Base-by-base conservation (phyloP, 2,329 filamentous ascomycete genomes). In the Penicillium concentricum region DNA sequence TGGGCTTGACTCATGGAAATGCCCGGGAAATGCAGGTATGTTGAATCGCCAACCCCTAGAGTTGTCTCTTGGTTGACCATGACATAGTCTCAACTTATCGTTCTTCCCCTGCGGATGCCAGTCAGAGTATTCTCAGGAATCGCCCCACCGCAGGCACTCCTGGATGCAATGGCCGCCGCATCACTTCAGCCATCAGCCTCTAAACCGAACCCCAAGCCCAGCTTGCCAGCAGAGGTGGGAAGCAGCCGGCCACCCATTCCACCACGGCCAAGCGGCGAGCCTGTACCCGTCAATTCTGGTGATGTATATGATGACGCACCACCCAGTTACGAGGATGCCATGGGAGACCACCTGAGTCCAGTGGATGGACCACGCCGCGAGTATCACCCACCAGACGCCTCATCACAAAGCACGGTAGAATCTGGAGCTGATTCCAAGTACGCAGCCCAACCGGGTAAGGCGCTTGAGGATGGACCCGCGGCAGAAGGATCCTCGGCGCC, bases 321-420 rank as follows among this genome's bases (percentile, higher is more conserved):
- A 18, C 92, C 92, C 8, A 96, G 91, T 68, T 97, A 97, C 69
- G 92, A 96, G 74, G 92, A 97, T 74, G 92, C 91, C 13, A 87
- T 97, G 76, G 92, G 91, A 7, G 87, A 90, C 62, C 84, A 87
- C 57, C 76, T 94, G 60, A 87, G 84, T 35, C 90, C 91, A 1
- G 84, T 91, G 54, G 84, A 91, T 69, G 89, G 87, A 59, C 78
- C 87, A 26, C 81, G 92, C 66, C 73, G 76, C 67, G 76, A 79
- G 68, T 80, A 80, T 74, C 74, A 76, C 70, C 71, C 75, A 73
- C 71, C 73, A 69, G 69, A 72, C 61, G 64, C 69, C 67, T 67
- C 69, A 37, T 65, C 63, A 51, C 61, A 60, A 50, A 66, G 63
- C 48, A 55, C 65, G 53, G 63, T 66, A 67, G 69, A 70, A 66